These are phyloP conservation scores for Didymella sp. DNA, from an alignment of 2,329 filamentous ascomycete genomes.

Conservation along the genomic window DNA sequence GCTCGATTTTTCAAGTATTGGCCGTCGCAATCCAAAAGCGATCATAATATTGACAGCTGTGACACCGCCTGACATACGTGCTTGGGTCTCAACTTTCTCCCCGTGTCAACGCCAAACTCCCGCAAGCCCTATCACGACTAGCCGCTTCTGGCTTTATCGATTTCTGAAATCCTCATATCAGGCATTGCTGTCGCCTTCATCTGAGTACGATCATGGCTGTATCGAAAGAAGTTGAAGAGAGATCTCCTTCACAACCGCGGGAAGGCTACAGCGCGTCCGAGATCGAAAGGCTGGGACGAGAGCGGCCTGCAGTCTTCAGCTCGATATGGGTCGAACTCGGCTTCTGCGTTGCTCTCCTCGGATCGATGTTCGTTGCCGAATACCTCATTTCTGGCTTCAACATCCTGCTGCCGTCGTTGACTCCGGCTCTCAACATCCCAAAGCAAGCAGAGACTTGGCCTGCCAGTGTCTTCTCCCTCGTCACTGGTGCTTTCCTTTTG, in stretches of 20 bases:
- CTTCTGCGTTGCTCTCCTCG: slow-evolving; percentile 68
- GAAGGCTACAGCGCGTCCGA: slow-evolving; percentile 37
- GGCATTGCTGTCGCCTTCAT: background rate
- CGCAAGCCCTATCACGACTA: background rate
- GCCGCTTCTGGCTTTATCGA: background rate
- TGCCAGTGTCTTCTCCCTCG: slow-evolving; percentile 48
- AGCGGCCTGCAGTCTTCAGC: slow-evolving; percentile 65
- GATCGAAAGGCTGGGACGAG: slow-evolving; percentile 67
- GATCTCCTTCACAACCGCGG: slow-evolving; percentile 10
- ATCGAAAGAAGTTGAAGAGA: slow-evolving; percentile 25
- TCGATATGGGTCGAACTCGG: slow-evolving; percentile 63
- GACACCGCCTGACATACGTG: background rate
- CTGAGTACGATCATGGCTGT: background rate
- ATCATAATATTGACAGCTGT: slow-evolving; percentile 3
- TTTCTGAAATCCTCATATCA: background rate
- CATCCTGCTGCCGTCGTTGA: slow-evolving; percentile 70
- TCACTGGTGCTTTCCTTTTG: slow-evolving; percentile 47
- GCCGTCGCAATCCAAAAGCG: background rate
- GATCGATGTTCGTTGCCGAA: slow-evolving; percentile 71
- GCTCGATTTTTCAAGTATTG: background rate
- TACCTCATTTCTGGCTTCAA: slow-evolving; percentile 80
- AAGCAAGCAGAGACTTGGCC: slow-evolving; percentile 63
- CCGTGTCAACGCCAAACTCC: background rate
- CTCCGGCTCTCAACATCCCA: slow-evolving; percentile 68
- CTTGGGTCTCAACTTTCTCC: background rate